Evolutionary conservation across 2,329 filamentous ascomycete species (phyloP), one percentile per base, ranked within the genome.

Genomic region (Didymosphaeria variabile): DNA sequence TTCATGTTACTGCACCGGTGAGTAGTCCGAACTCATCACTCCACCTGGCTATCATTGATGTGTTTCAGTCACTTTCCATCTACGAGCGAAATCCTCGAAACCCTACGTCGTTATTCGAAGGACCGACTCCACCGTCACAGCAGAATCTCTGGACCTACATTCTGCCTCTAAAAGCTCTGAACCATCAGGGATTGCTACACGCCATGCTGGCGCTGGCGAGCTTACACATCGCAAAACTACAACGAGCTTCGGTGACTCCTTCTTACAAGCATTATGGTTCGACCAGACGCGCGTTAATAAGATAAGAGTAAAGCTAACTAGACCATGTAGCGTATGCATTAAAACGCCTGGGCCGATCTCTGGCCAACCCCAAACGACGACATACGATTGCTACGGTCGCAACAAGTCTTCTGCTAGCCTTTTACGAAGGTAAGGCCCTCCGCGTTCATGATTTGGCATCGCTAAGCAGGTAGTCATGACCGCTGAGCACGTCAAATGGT

Each of bases 401-500:
- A 8, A 93, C 94, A 2, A 93, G 92, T 0, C 82, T 97, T 38
- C 82, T 98, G 8, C 84, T 99, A 8, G 92, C 90, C 0, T 98
- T 93, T 76, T 98, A 97, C 72, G 95, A 98, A 76, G 55, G 59
- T 51, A 51, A 5, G 51, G 17, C 10, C 17, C 29, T 19, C 15
- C 2, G 2, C 38, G 15, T 26, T 7, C 5, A n/a, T 12, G 5
- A n/a, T 21, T 15, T 17, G 15, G 21, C 13, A 10, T n/a, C 10
- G 13, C 59, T 61, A 38, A 58, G 17, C 9, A 15, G 7, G 12
- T 21, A 61, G 92, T 97, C 19, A 95, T 94, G 89, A 91, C 91
- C 38, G 94, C 93, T 23, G 94, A 99, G 67, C 94, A 98, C 71
- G 89, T 91, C 58, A 97, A 97, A 76, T 99, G 95, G 95, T 95